Evolutionary conservation across 352 stramenopile species (phyloP).

Genomic region (Pythium pectinolyticum): DNA sequence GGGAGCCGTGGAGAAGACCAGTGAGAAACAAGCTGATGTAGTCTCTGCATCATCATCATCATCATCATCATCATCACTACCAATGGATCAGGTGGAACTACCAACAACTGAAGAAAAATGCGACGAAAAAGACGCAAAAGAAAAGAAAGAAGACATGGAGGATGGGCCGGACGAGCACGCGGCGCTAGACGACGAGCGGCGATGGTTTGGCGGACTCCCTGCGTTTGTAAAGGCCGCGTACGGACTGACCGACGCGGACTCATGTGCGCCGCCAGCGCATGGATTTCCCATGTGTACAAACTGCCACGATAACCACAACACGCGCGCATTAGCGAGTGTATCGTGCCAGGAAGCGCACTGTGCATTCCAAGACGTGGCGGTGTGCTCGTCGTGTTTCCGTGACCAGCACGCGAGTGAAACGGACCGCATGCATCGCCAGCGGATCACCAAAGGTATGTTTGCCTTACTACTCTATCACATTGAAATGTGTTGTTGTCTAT

Average conservation of each 20-base stretch:
- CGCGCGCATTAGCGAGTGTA: conserved; percentile 16
- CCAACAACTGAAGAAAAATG: too few species aligned
- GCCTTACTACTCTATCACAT: neutral
- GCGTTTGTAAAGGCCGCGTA: conserved; percentile 13
- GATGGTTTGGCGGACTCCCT: conserved; percentile 15
- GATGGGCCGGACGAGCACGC: neutral
- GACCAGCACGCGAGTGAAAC: neutral
- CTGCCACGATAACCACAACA: neutral
- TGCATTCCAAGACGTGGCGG: neutral
- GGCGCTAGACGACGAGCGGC: conserved; percentile 8
- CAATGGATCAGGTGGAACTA: too few species aligned
- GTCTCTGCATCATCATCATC: too few species aligned
- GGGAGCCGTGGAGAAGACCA: neutral
- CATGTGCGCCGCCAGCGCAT: too few species aligned
- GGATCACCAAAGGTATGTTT: conserved; percentile 20
- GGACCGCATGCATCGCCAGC: conserved; percentile 6
- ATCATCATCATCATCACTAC: too few species aligned
- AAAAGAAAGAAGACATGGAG: neutral
- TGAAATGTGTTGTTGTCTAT: neutral
- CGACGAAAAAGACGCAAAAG: neutral
- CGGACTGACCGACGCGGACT: conserved; percentile 2
- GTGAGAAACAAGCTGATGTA: neutral
- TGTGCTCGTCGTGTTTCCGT: conserved; percentile 20
- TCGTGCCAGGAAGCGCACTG: conserved; percentile 13
- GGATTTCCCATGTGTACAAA: neutral